A percentile compares a stretch with the other conserved stretches of the same genome.
Conservation (phyloP, 2,329 filamentous ascomycete genomes). For the Colletotrichum phormii region DNA sequence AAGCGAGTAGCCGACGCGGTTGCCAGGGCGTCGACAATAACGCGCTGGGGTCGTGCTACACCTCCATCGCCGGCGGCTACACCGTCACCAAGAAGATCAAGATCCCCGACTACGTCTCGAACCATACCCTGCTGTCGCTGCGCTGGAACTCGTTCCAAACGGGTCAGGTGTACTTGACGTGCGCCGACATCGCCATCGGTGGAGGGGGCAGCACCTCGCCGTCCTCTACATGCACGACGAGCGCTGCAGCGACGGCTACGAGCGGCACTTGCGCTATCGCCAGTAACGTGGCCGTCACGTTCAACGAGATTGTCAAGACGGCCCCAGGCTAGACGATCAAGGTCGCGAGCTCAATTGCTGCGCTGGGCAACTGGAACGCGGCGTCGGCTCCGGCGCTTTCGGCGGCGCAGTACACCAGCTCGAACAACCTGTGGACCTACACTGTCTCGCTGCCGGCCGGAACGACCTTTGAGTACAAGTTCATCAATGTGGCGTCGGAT, state of each 20-base stretch:
- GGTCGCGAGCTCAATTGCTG: slow-evolving; percentile 58
- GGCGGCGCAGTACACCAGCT: slow-evolving; percentile 64
- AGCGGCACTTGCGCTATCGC: slow-evolving; percentile 44
- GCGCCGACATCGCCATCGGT: slow-evolving; percentile 62
- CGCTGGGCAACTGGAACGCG: slow-evolving; percentile 49
- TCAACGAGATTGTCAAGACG: slow-evolving; percentile 55
- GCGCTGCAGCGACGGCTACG: slow-evolving; percentile 35
- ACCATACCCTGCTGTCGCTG: slow-evolving; percentile 63
- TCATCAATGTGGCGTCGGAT: slow-evolving; percentile 63
- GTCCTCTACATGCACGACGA: slow-evolving; percentile 36
- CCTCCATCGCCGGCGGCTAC: slow-evolving; percentile 64
- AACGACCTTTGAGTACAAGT: slow-evolving; percentile 70
- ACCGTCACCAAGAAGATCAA: slow-evolving; percentile 64
- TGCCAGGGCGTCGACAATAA: slow-evolving; percentile 61
- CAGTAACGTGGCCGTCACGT: slow-evolving; percentile 54
- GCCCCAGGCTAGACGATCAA: slow-evolving; percentile 62
- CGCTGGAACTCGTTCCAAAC: slow-evolving; percentile 68
- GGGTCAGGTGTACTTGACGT: slow-evolving; percentile 63
- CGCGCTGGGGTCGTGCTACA: slow-evolving; percentile 57
- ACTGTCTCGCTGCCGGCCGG: slow-evolving; percentile 64
- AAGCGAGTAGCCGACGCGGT: slow-evolving; percentile 48
- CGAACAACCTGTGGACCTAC: slow-evolving; percentile 65
- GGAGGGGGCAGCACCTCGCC: slow-evolving; percentile 31
- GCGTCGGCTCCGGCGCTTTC: slow-evolving; percentile 60
- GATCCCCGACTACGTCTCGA: slow-evolving; percentile 59